phyloP scores from a whole-genome alignment of 1,284 basidiomycete species.

The Rhodotorula sp. region DNA sequence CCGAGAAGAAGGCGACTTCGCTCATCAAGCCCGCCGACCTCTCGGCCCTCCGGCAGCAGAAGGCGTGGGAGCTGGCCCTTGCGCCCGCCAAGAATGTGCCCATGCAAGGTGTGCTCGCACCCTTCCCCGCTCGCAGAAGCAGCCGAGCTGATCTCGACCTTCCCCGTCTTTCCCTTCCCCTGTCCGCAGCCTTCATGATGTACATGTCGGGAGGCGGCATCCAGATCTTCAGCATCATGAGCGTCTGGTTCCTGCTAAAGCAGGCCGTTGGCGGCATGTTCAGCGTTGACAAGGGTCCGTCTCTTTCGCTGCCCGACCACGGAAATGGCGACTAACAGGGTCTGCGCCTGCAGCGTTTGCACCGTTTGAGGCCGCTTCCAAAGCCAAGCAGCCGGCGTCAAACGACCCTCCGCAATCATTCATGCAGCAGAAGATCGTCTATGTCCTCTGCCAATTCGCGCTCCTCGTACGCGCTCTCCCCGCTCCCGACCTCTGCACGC shows the following conservation, averaged over 20 bases:
- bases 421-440: slow-evolving; percentile 44
- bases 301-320: background rate
- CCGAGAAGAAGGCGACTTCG: background rate
- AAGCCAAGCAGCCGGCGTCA: slow-evolving; percentile 17
- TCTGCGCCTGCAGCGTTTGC: slow-evolving; percentile 37
- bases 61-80: slow-evolving; percentile 48
- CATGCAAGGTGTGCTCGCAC: slow-evolving; percentile 43
- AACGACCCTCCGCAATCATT: slow-evolving; percentile 24
- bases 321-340: too few relatives aligned
- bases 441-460: slow-evolving; percentile 44
- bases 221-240: slow-evolving; percentile 50
- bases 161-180: background rate
- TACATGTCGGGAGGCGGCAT: slow-evolving; percentile 48
- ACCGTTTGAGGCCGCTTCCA: slow-evolving; percentile 36
- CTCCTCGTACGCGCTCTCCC: slow-evolving; percentile 32
- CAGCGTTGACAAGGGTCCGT: slow-evolving; percentile 43
- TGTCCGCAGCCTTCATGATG: slow-evolving; percentile 47
- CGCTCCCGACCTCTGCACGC: too few relatives aligned
- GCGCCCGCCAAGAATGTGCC: slow-evolving; percentile 48
- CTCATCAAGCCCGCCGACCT: slow-evolving; percentile 27
- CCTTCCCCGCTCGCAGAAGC: too few relatives aligned
- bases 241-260: slow-evolving; percentile 47
- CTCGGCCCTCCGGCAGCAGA: slow-evolving; percentile 40
- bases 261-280: slow-evolving; percentile 44
- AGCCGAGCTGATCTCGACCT: background rate